Evolutionary conservation across 164 flowering plant species (phyloP).

Genomic region (Sextonia rubra): DNA sequence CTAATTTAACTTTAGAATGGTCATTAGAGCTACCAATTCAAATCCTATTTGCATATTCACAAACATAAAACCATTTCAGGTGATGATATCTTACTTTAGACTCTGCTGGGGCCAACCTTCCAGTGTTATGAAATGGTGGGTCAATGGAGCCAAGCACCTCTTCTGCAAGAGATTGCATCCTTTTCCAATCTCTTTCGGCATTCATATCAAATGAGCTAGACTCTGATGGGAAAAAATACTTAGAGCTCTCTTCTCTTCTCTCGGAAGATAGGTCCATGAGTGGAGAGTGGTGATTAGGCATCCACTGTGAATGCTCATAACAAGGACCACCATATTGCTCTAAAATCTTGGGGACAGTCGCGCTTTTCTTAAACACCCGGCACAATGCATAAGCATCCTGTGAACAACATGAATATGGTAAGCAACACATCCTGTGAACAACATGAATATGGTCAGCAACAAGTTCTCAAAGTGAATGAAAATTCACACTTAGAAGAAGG

Average conservation of each 20-base stretch:
- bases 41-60: neutral
- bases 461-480: neutral
- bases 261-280: constrained; percentile 41
- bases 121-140: constrained; percentile 32
- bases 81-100: constrained; percentile 40
- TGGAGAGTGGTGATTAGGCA: constrained; percentile 37
- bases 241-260: constrained; percentile 39
- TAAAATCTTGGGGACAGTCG: neutral
- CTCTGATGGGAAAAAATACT: constrained; percentile 30
- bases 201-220: constrained; percentile 20
- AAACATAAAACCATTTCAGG: neutral
- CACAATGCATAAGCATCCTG: constrained; percentile 97
- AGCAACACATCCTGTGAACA: no score
- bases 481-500: neutral
- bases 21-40: neutral
- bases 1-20: neutral
- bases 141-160: constrained; percentile 39
- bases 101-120: constrained; percentile 35
- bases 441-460: neutral
- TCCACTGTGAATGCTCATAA: constrained; percentile 13
- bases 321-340: constrained; percentile 3
- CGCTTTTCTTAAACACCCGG: constrained; percentile 59
- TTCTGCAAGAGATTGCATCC: constrained; percentile 62
- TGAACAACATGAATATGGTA: neutral
- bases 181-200: constrained; percentile 32